Conservation (phyloP, 2,329 filamentous ascomycete genomes). For the Coleophoma eucalyptorum region DNA sequence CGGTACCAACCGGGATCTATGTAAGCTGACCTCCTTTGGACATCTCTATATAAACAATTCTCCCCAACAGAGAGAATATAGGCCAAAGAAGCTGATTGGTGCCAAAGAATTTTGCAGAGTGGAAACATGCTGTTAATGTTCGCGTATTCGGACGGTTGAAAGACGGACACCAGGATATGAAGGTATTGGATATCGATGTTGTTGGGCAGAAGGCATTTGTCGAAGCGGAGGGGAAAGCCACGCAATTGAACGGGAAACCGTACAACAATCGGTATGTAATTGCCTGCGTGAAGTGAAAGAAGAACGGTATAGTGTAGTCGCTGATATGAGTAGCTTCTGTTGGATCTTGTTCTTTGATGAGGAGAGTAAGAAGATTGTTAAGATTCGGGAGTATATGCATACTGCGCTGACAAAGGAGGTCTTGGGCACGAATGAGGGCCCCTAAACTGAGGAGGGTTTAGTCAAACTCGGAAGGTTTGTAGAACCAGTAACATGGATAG, state of each 20-base stretch:
- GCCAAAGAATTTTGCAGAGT: constrained; percentile 2
- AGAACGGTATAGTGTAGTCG: neutral
- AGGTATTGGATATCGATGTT: constrained; percentile 3
- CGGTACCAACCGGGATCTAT: neutral
- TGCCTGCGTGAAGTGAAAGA: neutral
- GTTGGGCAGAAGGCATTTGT: constrained; percentile 7
- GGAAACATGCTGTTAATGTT: neutral
- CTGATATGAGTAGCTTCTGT: neutral
- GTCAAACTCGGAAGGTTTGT: too few species aligned
- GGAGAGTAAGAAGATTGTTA: constrained; percentile 5
- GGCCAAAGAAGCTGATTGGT: neutral
- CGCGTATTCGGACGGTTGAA: neutral
- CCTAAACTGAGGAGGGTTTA: neutral
- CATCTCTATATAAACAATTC: neutral
- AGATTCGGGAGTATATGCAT: constrained; percentile 9
- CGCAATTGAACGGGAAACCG: constrained; percentile 8
- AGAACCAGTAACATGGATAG: too few species aligned
- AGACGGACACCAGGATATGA: constrained; percentile 1
- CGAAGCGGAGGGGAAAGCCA: constrained; percentile 2
- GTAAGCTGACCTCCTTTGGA: neutral
- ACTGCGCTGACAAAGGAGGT: constrained; percentile 6
- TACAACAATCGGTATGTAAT: constrained; percentile 7
- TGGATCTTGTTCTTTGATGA: constrained; percentile 8
- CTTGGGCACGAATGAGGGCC: neutral
- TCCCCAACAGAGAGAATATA: neutral